Evolutionary conservation across 805 yeast genomes (phyloP).

Genomic region (Pichia nanzhaoensis): DNA sequence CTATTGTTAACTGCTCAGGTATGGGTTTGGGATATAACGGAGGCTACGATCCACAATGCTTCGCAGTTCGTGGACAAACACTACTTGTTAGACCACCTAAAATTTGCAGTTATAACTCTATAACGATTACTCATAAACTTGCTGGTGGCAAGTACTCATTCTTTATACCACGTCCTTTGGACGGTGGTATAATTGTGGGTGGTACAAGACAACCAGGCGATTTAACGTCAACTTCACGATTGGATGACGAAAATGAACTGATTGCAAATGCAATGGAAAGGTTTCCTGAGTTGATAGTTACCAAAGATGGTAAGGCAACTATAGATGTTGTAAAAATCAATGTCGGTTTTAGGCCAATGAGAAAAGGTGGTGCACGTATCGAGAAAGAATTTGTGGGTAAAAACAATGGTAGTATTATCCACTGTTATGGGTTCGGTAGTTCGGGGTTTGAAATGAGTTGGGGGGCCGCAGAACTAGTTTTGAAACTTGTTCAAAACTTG

Average conservation of each 20-base stretch:
- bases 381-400: constrained; percentile 18
- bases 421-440: constrained; percentile 74
- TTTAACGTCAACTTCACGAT: constrained; percentile 29
- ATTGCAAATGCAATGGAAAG: constrained; percentile 36
- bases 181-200: constrained; percentile 62
- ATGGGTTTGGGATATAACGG: constrained; percentile 53
- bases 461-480: constrained; percentile 51
- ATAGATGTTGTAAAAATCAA: constrained; percentile 37
- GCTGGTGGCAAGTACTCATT: constrained; percentile 37
- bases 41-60: constrained; percentile 43
- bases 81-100: constrained; percentile 45
- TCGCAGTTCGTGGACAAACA: constrained; percentile 65
- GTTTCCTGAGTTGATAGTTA: constrained; percentile 48
- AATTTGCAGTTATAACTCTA: constrained; percentile 24
- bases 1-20: constrained; percentile 54
- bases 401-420: constrained; percentile 31
- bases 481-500: constrained; percentile 20
- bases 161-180: constrained; percentile 54
- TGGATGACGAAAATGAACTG: constrained; percentile 42
- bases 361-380: constrained; percentile 36
- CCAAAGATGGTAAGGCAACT: constrained; percentile 24
- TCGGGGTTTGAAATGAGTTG: constrained; percentile 64
- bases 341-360: constrained; percentile 47
- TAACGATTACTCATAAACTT: constrained; percentile 41
- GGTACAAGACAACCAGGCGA: constrained; percentile 60